Percentiles rank a stretch among this genome's conserved stretches.
These are phyloP conservation scores for Daldinia grandis DNA, from an alignment of 495 filamentous ascomycete genomes.

Conservation along the genomic window DNA sequence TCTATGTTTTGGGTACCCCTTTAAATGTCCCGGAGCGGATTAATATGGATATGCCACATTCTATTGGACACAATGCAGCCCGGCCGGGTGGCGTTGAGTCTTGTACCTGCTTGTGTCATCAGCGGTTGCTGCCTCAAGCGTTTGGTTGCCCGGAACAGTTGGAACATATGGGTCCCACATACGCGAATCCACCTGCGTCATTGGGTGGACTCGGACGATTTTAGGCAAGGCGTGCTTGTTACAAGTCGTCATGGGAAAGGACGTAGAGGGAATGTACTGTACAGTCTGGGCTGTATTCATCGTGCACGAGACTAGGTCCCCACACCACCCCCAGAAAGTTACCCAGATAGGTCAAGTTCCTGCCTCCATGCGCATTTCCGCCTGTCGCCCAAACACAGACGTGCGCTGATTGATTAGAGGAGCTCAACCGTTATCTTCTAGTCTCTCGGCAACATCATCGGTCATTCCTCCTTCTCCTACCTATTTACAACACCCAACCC, in stretches of 20 bases:
- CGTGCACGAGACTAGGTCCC: slow-evolving; percentile 35
- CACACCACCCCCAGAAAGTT: slow-evolving; percentile 26
- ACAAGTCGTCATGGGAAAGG: slow-evolving; percentile 25
- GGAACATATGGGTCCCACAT: slow-evolving; percentile 23
- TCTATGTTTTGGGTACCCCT: slow-evolving; percentile 6
- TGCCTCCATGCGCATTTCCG: slow-evolving; percentile 31
- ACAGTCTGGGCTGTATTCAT: slow-evolving; percentile 12
- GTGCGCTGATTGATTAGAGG: slow-evolving; percentile 7
- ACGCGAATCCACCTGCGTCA: slow-evolving; percentile 12
- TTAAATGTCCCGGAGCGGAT: slow-evolving; percentile 29
- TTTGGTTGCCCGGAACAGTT: slow-evolving; percentile 28
- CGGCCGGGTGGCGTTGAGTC: slow-evolving; percentile 19
- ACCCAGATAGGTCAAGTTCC: slow-evolving; percentile 4
- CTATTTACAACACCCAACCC: slow-evolving; percentile 19
- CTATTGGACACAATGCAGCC: slow-evolving; percentile 17
- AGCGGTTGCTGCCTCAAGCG: slow-evolving; percentile 37
- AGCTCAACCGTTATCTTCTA: slow-evolving; percentile 39
- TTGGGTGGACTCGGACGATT: slow-evolving; percentile 6
- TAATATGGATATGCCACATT: slow-evolving; percentile 7
- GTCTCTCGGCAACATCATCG: slow-evolving; percentile 38
- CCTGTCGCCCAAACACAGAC: slow-evolving; percentile 14
- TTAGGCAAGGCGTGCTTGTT: slow-evolving; percentile 21
- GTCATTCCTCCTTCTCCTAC: slow-evolving; percentile 33
- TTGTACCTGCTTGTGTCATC: slow-evolving; percentile 42
- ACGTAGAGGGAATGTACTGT: slow-evolving; percentile 27